Percentiles rank a stretch among this genome's conserved stretches.
phyloP scores from a whole-genome alignment of 108 stramenopile genomes.

The Halocafeteria seosinensis region DNA sequence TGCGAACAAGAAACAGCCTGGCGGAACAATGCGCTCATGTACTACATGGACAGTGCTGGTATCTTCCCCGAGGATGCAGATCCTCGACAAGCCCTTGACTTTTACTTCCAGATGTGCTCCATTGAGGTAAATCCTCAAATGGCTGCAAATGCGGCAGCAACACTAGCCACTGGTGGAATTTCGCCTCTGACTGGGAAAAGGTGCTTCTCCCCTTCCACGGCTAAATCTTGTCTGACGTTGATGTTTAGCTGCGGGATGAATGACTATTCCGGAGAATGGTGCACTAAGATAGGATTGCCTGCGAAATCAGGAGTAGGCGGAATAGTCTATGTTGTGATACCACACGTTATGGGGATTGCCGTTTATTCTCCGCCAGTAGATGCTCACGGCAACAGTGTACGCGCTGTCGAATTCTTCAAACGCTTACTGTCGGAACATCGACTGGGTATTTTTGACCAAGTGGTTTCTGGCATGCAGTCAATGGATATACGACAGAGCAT shows the following conservation, averaged over 20 bases:
- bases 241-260: conserved; percentile 30
- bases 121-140: conserved; percentile 19
- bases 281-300: conserved; percentile 23
- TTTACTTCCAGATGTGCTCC: conserved; percentile 23
- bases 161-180: conserved; percentile 31
- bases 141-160: conserved; percentile 23
- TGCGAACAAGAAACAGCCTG: conserved; percentile 26
- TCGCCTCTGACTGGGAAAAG: conserved; percentile 18
- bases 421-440: neutral
- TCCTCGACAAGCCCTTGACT: conserved; percentile 8
- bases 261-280: conserved; percentile 24
- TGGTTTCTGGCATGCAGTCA: too few species aligned
- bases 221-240: conserved; percentile 10
- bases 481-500: too few species aligned
- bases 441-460: neutral
- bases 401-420: conserved; percentile 19
- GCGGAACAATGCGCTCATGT: conserved; percentile 27
- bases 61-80: conserved; percentile 7
- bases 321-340: conserved; percentile 20
- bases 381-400: conserved; percentile 26
- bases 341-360: conserved; percentile 16
- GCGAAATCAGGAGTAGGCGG: conserved; percentile 36
- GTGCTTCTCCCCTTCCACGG: conserved; percentile 11
- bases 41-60: conserved; percentile 17
- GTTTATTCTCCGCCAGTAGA: conserved; percentile 30